Evolutionary conservation across 2,329 filamentous ascomycete genomes (phyloP).

Genomic region (Endoconidiophora laricicola): DNA sequence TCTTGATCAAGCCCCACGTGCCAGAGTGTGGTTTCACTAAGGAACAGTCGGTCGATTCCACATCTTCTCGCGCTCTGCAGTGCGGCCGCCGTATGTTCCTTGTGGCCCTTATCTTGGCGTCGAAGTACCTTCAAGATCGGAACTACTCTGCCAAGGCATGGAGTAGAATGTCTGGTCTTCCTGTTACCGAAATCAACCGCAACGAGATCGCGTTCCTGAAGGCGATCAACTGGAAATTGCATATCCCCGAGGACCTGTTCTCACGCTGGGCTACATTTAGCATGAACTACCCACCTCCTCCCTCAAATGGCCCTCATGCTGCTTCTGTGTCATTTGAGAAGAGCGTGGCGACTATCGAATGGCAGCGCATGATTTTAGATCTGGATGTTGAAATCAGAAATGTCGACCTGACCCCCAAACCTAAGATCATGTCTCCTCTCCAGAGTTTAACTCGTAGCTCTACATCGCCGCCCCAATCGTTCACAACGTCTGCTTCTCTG

Average conservation of each 20-base stretch:
- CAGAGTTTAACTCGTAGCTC: not conserved
- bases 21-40: constrained; percentile 43
- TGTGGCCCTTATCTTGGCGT: constrained; percentile 82
- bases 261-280: constrained; percentile 90
- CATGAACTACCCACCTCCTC: constrained; percentile 65
- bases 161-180: constrained; percentile 98
- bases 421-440: not conserved
- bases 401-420: constrained; percentile 23
- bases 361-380: constrained; percentile 40
- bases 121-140: constrained; percentile 93
- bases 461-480: not conserved
- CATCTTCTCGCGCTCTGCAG: constrained; percentile 65
- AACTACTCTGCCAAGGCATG: constrained; percentile 96
- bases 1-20: constrained; percentile 82
- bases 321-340: not conserved
- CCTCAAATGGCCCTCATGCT: constrained; percentile 35
- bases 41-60: constrained; percentile 61
- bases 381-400: constrained; percentile 43
- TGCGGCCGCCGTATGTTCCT: constrained; percentile 97
- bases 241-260: constrained; percentile 78
- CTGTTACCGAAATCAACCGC: constrained; percentile 84
- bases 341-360: constrained; percentile 26
- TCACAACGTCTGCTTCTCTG: not conserved
- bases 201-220: constrained; percentile 87
- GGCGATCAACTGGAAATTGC: constrained; percentile 85